These are phyloP conservation scores for Nakaseomyces nivariensis DNA, from an alignment of 1,139 yeast genomes.

Conservation along the genomic window DNA sequence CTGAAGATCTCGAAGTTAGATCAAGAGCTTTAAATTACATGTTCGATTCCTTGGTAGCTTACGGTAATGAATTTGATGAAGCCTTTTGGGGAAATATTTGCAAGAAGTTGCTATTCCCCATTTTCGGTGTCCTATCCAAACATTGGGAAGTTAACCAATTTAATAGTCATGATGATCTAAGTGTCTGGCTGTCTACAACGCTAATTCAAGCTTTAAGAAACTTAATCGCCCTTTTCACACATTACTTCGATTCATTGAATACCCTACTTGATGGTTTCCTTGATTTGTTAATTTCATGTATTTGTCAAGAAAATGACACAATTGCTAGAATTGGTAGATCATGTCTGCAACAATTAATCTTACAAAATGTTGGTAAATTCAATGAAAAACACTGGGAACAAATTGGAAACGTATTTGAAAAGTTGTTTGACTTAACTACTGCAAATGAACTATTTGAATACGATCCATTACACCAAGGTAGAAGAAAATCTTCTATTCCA, in stretches of 20 bases:
- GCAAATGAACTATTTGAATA: conserved; percentile 74
- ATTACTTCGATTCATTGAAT: conserved; percentile 66
- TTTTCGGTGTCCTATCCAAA: conserved; percentile 67
- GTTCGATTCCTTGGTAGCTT: conserved; percentile 70
- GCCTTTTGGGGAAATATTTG: conserved; percentile 81
- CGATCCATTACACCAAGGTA: conserved; percentile 44
- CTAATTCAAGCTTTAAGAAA: conserved; percentile 89
- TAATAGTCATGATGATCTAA: conserved; percentile 66
- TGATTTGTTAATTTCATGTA: conserved; percentile 71
- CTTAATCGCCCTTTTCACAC: conserved; percentile 72
- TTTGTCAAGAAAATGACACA: conserved; percentile 94
- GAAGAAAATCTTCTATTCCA: conserved; percentile 14
- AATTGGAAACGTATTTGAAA: conserved; percentile 52
- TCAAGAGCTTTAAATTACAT: conserved; percentile 75
- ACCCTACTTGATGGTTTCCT: conserved; percentile 69
- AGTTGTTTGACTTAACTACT: conserved; percentile 70
- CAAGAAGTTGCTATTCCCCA: conserved; percentile 73
- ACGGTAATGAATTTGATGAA: conserved; percentile 65
- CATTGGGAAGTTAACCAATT: conserved; percentile 66
- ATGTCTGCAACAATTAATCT: conserved; percentile 68
- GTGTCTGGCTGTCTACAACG: conserved; percentile 95
- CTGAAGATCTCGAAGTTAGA: conserved; percentile 89
- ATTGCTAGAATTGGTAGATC: conserved; percentile 90
- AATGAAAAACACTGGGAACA: conserved; percentile 62
- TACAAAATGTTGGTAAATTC: conserved; percentile 65